phyloP scores from a whole-genome alignment of 108 stramenopile genomes.

The Skeletonema tropicum region DNA sequence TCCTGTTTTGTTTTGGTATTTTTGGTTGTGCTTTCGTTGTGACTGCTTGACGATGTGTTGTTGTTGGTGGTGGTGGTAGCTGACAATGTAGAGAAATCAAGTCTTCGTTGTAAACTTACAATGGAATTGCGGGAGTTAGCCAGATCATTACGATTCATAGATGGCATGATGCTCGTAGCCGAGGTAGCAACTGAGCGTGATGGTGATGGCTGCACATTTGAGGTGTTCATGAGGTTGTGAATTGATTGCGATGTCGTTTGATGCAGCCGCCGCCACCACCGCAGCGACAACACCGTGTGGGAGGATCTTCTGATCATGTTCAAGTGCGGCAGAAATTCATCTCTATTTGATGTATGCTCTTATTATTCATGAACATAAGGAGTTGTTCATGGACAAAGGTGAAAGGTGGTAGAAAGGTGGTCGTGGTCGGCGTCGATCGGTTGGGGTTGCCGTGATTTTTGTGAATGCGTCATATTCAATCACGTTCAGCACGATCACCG shows the following conservation, averaged over 20 bases:
- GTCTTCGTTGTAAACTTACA: neutral
- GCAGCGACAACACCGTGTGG: neutral
- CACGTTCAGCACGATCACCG: too few species aligned
- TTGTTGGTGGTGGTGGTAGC: neutral
- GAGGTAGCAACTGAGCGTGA: neutral
- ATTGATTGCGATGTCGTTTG: too few species aligned
- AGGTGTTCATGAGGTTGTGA: neutral
- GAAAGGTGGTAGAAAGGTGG: too few species aligned
- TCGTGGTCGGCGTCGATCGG: too few species aligned
- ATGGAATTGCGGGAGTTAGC: neutral
- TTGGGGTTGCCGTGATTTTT: too few species aligned
- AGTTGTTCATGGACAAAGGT: too few species aligned
- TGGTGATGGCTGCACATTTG: neutral
- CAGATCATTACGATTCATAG: neutral
- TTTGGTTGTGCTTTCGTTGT: conserved; percentile 8
- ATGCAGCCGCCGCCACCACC: neutral
- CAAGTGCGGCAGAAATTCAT: too few species aligned
- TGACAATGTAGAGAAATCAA: neutral
- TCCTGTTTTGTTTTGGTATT: conserved; percentile 17
- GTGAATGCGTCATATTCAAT: too few species aligned
- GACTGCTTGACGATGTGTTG: conserved; percentile 20
- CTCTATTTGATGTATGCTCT: too few species aligned
- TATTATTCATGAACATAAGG: too few species aligned
- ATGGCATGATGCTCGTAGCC: neutral
- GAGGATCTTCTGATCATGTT: neutral